A percentile compares a stretch with the other conserved stretches of the same genome.
phyloP scores from a whole-genome alignment of 208 protist species.

The Acanthamoeba culbertsoni region DNA sequence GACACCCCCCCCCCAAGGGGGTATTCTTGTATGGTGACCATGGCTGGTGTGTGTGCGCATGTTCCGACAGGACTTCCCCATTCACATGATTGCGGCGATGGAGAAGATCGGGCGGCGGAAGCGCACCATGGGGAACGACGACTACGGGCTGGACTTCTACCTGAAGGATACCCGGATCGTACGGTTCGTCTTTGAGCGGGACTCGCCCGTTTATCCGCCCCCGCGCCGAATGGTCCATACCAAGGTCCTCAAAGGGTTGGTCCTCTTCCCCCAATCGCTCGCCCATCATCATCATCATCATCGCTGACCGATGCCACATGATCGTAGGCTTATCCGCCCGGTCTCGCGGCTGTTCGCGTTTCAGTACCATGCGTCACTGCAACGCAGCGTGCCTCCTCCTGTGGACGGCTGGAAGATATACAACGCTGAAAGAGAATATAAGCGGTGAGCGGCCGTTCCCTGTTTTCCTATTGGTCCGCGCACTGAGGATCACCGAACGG shows the following conservation, averaged over 20 bases:
- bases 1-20: no score
- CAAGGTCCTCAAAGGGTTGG: background rate
- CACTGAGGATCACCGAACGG: no score
- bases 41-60: no score
- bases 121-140: constrained; percentile 9
- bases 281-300: background rate
- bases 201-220: constrained; percentile 14
- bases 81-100: background rate
- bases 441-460: background rate
- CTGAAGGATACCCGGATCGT: constrained; percentile 41
- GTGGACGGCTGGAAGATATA: constrained; percentile 60
- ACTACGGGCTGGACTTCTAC: constrained; percentile 31
- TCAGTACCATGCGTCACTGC: background rate
- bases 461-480: no score
- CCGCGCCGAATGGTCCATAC: constrained; percentile 24
- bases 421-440: background rate
- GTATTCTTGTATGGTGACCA: no score
- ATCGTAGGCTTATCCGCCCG: background rate
- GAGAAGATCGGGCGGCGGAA: constrained; percentile 33
- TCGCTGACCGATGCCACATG: background rate
- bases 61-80: background rate
- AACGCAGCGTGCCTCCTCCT: background rate
- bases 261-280: background rate
- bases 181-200: constrained; percentile 7
- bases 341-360: constrained; percentile 23